These are phyloP conservation scores for Chlorella sp. DNA, from an alignment of 139 green algal species.

Conservation along the genomic window DNA sequence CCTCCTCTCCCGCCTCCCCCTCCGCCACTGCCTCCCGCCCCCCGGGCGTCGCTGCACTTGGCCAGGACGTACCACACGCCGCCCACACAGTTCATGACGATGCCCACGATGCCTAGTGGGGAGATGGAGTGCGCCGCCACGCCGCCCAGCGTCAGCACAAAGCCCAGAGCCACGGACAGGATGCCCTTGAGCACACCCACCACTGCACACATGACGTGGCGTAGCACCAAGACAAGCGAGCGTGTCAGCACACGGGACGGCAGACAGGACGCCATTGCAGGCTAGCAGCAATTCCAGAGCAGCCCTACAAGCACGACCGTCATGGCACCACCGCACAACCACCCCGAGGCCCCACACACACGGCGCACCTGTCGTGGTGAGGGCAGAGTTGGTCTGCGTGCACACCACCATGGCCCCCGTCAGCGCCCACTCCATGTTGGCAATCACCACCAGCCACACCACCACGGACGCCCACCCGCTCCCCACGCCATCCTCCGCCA, in stretches of 20 bases:
- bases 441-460: not conserved
- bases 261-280: not conserved
- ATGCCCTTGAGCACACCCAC: slow-evolving; percentile 40
- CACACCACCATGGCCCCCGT: slow-evolving; percentile 31
- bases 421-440: slow-evolving; percentile 10
- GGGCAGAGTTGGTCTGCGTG: slow-evolving; percentile 36
- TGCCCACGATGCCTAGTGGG: slow-evolving; percentile 26
- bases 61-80: slow-evolving; percentile 36
- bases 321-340: not conserved
- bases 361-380: slow-evolving; percentile 30
- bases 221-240: not conserved
- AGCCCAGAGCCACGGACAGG: slow-evolving; percentile 30
- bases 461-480: not conserved
- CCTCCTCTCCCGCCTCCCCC: too few relatives aligned
- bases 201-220: slow-evolving; percentile 4
- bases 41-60: slow-evolving; percentile 23
- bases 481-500: not conserved
- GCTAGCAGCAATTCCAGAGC: not conserved
- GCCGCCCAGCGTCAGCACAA: slow-evolving; percentile 37
- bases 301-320: not conserved
- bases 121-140: slow-evolving; percentile 17
- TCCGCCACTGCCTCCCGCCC: too few relatives aligned
- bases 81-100: slow-evolving; percentile 36
- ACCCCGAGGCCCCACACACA: not conserved
- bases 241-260: not conserved